A percentile compares a stretch with the other conserved stretches of the same genome.
phyloP scores from a whole-genome alignment of 139 green algal genomes.

The Chlamydomonas urium region DNA sequence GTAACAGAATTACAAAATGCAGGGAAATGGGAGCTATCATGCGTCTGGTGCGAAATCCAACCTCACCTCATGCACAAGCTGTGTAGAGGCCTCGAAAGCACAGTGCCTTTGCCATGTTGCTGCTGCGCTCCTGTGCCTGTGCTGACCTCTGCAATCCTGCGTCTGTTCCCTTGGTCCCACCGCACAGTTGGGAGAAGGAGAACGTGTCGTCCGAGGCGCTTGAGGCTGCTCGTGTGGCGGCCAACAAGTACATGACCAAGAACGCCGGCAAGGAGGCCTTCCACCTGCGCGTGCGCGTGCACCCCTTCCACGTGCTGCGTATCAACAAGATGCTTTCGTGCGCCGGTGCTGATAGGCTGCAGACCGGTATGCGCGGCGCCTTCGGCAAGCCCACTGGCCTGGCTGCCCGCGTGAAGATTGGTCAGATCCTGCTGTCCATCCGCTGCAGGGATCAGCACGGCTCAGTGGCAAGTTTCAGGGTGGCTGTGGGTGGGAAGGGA shows the following conservation, averaged over 20 bases:
- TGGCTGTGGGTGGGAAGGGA: too few relatives aligned
- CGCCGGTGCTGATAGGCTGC: slow-evolving; percentile 96
- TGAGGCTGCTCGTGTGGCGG: slow-evolving; percentile 95
- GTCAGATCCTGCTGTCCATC: slow-evolving; percentile 97
- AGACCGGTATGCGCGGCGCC: slow-evolving; percentile 98
- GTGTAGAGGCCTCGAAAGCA: too few relatives aligned
- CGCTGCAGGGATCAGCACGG: slow-evolving; percentile 88
- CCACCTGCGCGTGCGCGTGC: slow-evolving; percentile 96
- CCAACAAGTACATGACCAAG: slow-evolving; percentile 99
- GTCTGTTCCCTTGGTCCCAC: background rate
- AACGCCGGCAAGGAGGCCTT: slow-evolving; percentile 96
- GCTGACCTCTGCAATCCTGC: background rate
- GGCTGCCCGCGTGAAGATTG: slow-evolving; percentile 91
- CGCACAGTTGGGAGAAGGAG: slow-evolving; percentile 84
- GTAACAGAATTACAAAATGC: too few relatives aligned
- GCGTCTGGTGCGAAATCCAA: background rate
- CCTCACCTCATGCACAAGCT: background rate
- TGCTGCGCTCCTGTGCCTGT: too few relatives aligned
- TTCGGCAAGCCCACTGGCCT: slow-evolving; percentile 95
- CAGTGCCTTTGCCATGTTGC: too few relatives aligned
- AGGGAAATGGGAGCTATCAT: background rate
- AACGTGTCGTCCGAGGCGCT: slow-evolving; percentile 81
- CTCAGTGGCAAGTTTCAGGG: background rate
- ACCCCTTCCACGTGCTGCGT: slow-evolving; percentile 98
- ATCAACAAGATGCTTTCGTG: slow-evolving; percentile 99